Percentiles rank a stretch among this genome's conserved stretches.
These are phyloP conservation scores for Sequoia sempervirens DNA, from an alignment of 75 land plant genomes.

Conservation along the genomic window DNA sequence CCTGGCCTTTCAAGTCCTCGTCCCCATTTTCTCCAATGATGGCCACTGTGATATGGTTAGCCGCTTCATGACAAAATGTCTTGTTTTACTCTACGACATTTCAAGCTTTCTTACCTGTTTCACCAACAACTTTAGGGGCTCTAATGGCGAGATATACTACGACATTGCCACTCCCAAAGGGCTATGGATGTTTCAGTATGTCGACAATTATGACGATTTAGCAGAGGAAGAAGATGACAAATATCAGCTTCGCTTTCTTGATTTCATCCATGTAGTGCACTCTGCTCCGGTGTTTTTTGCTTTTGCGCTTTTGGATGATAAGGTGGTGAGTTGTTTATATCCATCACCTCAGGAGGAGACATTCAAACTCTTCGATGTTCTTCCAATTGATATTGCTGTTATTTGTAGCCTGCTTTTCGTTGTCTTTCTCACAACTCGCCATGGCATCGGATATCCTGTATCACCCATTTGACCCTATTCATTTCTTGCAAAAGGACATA, in stretches of 20 bases:
- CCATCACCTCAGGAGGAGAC: slow-evolving; percentile 26
- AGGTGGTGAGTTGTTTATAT: slow-evolving; percentile 44
- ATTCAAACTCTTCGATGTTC: slow-evolving; percentile 22
- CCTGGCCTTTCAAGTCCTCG: slow-evolving; percentile 35
- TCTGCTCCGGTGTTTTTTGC: slow-evolving; percentile 51
- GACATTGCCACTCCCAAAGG: slow-evolving; percentile 52
- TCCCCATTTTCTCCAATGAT: slow-evolving; percentile 25
- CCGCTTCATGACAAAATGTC: neutral
- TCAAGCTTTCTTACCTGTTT: slow-evolving; percentile 28
- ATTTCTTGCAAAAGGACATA: no score
- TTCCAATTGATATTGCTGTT: slow-evolving; percentile 46
- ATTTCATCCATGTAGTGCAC: slow-evolving; percentile 39
- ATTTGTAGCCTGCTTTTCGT: slow-evolving; percentile 44
- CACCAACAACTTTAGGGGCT: slow-evolving; percentile 37
- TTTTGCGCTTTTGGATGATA: slow-evolving; percentile 34
- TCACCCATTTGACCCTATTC: neutral
- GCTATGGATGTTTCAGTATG: slow-evolving; percentile 31
- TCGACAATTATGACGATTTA: neutral
- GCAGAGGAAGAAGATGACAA: slow-evolving; percentile 11
- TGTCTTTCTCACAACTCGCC: slow-evolving; percentile 46
- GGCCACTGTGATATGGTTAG: slow-evolving; percentile 22
- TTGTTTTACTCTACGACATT: neutral
- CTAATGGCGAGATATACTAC: slow-evolving; percentile 39
- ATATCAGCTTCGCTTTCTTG: slow-evolving; percentile 32
- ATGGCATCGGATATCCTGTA: slow-evolving; percentile 46